These are phyloP conservation scores for Naganishia vishniacii DNA, from an alignment of 768 basidiomycete genomes.

Conservation along the genomic window DNA sequence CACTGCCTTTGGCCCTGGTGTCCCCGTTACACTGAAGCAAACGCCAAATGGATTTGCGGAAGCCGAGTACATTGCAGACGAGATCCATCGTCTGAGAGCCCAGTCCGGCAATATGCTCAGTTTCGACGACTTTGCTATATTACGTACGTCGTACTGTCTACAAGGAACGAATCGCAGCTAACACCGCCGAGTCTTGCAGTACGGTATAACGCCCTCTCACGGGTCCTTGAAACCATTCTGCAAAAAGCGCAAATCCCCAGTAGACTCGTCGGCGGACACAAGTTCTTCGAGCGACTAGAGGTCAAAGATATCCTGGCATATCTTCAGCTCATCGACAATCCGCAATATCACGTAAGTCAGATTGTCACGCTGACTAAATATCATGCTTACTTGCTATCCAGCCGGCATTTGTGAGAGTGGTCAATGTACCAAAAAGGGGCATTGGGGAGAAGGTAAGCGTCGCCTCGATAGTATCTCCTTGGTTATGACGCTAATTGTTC, in stretches of 20 bases:
- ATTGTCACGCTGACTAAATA: too few relatives aligned
- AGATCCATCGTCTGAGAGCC: constrained; percentile 72
- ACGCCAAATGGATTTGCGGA: constrained; percentile 58
- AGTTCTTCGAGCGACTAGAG: constrained; percentile 79
- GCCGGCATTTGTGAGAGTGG: constrained; percentile 65
- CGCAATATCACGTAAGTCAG: constrained; percentile 40
- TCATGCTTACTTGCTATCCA: too few relatives aligned
- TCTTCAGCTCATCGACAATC: constrained; percentile 72
- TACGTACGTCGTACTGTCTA: constrained; percentile 55
- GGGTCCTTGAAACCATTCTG: constrained; percentile 66
- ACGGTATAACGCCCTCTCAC: constrained; percentile 72
- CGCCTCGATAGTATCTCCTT: background rate
- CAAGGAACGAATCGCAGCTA: background rate
- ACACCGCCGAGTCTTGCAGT: constrained; percentile 52
- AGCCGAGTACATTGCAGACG: constrained; percentile 64
- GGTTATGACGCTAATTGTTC: constrained; percentile 7
- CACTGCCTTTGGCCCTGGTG: constrained; percentile 63
- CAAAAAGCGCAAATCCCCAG: constrained; percentile 74
- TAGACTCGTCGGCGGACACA: constrained; percentile 69
- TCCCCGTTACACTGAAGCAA: constrained; percentile 57
- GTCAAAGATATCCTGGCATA: constrained; percentile 78
- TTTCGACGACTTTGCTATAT: constrained; percentile 74
- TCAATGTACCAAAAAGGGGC: constrained; percentile 66
- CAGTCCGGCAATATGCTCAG: constrained; percentile 64
- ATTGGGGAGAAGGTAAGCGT: constrained; percentile 68